phyloP scores from a whole-genome alignment of 1,284 basidiomycete genomes.

The Ustilago crameri region DNA sequence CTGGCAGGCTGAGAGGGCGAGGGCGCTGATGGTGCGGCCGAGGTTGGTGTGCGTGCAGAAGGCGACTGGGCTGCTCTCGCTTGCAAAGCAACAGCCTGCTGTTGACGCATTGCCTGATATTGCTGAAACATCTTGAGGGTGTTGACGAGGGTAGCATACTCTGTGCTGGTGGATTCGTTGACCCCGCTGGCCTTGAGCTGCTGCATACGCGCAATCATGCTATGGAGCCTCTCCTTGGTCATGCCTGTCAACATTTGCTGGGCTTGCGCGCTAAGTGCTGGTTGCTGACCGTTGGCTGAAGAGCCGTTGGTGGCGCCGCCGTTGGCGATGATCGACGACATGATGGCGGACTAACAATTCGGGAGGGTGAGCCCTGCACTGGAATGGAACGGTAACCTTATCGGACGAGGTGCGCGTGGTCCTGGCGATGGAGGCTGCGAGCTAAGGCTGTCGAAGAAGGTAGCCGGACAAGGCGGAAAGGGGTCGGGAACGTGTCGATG shows the following conservation, averaged over 20 bases:
- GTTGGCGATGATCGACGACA: slow-evolving; percentile 46
- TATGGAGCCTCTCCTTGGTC: slow-evolving; percentile 63
- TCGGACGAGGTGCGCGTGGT: not conserved
- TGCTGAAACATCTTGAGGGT: slow-evolving; percentile 66
- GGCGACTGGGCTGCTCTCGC: slow-evolving; percentile 29
- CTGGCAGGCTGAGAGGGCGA: slow-evolving; percentile 27
- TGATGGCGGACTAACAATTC: slow-evolving; percentile 6
- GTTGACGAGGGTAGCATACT: slow-evolving; percentile 67
- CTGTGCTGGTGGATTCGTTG: slow-evolving; percentile 66
- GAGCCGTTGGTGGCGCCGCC: slow-evolving; percentile 39
- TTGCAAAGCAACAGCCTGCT: slow-evolving; percentile 56
- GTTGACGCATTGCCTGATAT: slow-evolving; percentile 60
- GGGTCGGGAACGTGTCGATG: not conserved
- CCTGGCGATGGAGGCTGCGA: not conserved
- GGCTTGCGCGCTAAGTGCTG: slow-evolving; percentile 48
- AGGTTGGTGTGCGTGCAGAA: slow-evolving; percentile 7
- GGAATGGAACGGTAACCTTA: not conserved
- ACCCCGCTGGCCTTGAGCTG: slow-evolving; percentile 68
- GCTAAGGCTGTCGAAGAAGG: not conserved
- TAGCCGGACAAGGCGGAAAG: not conserved
- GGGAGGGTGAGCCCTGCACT: too few species aligned
- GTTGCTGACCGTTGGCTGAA: slow-evolving; percentile 23
- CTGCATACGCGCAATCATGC: slow-evolving; percentile 67
- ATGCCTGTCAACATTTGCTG: slow-evolving; percentile 63
- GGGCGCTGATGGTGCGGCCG: slow-evolving; percentile 23